Percentiles rank a stretch among this genome's conserved stretches.
phyloP scores from a whole-genome alignment of 1,284 basidiomycete species.

The Trichosporon asahii region DNA sequence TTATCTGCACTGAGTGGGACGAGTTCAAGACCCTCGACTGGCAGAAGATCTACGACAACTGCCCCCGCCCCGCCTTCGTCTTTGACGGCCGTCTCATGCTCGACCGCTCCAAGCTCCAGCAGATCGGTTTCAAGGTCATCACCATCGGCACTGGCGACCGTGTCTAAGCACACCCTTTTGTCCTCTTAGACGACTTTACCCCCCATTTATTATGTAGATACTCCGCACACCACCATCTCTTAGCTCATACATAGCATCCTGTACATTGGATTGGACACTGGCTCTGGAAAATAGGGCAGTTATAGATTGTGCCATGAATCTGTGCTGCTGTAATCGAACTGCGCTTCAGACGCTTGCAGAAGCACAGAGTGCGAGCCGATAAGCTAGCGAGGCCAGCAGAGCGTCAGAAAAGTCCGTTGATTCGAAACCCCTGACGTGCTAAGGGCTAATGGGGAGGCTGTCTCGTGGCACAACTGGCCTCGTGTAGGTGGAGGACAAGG shows the following conservation, averaged over 20 bases:
- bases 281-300: constrained; percentile 6
- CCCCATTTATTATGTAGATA: constrained; percentile 11
- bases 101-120: constrained; percentile 70
- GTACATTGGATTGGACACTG: constrained; percentile 10
- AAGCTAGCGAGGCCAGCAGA: background rate
- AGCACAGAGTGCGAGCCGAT: background rate
- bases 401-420: background rate
- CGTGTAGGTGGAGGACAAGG: background rate
- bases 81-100: constrained; percentile 72
- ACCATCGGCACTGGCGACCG: constrained; percentile 52
- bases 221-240: constrained; percentile 8
- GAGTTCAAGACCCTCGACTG: constrained; percentile 93
- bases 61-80: constrained; percentile 94
- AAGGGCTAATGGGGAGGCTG: background rate
- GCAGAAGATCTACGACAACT: constrained; percentile 71
- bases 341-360: background rate
- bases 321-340: constrained; percentile 5
- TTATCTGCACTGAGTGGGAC: constrained; percentile 88
- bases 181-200: background rate
- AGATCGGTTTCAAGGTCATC: constrained; percentile 87
- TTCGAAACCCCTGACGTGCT: constrained; percentile 3
- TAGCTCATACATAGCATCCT: constrained; percentile 21
- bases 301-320: constrained; percentile 10
- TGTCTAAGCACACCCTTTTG: constrained; percentile 27
- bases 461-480: background rate